These are phyloP conservation scores for Tricladium varicosporioides DNA, from an alignment of 2,329 filamentous ascomycete species.

Conservation along the genomic window DNA sequence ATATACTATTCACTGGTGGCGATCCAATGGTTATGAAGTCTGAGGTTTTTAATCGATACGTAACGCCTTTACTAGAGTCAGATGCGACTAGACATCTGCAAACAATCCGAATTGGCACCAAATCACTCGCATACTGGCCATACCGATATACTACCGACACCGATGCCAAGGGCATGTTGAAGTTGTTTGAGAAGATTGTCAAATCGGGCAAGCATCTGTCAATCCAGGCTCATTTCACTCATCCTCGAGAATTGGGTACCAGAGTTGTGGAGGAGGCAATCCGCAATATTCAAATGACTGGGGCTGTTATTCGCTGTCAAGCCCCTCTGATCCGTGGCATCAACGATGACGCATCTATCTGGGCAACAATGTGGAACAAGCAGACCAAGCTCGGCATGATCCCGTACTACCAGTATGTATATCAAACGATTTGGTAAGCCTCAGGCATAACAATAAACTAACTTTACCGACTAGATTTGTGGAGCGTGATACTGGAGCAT, in stretches of 20 bases:
- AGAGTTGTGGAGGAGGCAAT: slow-evolving; percentile 8
- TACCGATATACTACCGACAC: slow-evolving; percentile 2
- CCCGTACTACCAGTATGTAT: slow-evolving; percentile 14
- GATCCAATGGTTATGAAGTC: slow-evolving; percentile 12
- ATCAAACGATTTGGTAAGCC: not conserved
- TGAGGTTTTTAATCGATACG: not conserved
- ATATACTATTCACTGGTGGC: slow-evolving; percentile 12
- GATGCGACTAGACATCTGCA: slow-evolving; percentile 4
- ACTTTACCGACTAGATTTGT: slow-evolving; percentile 4
- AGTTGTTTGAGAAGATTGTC: slow-evolving; percentile 3
- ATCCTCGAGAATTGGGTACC: slow-evolving; percentile 7
- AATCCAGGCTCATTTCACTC: slow-evolving; percentile 12
- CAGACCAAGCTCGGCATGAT: not conserved
- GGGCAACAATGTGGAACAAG: slow-evolving; percentile 12
- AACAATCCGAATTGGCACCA: slow-evolving; percentile 11
- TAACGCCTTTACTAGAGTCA: slow-evolving; percentile 3
- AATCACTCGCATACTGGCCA: slow-evolving; percentile 15
- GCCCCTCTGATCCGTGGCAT: slow-evolving; percentile 6
- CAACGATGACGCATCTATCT: slow-evolving; percentile 5
- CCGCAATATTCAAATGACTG: slow-evolving; percentile 1
- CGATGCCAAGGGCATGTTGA: slow-evolving; percentile 1
- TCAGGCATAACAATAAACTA: not conserved
- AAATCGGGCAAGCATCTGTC: not conserved
- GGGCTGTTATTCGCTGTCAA: slow-evolving; percentile 7
- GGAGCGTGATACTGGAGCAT: slow-evolving; percentile 12